Percentiles rank a stretch among this genome's conserved stretches.
phyloP scores from a whole-genome alignment of 164 flowering plant species.

The Macadamia tetraphylla region DNA sequence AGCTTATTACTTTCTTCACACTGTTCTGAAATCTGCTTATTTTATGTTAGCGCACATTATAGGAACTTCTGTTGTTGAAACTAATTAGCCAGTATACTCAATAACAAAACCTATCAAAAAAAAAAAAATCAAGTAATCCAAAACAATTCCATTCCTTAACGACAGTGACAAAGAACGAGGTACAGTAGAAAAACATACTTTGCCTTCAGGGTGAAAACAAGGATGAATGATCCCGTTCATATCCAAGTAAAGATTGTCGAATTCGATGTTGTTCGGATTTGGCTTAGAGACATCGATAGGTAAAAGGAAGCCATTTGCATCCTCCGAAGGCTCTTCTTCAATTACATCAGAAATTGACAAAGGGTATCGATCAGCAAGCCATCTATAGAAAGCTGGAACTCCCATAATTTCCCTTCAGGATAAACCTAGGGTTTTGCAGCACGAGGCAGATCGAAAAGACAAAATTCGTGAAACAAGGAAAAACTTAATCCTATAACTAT shows the following conservation, averaged over 20 bases:
- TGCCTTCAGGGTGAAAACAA: constrained; percentile 27
- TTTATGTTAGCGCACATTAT: too few relatives aligned
- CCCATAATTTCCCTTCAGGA: constrained; percentile 5
- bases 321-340: constrained; percentile 24
- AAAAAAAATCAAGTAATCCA: not conserved
- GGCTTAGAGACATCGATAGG: constrained; percentile 21
- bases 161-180: not conserved
- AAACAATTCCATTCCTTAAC: not conserved
- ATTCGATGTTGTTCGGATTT: constrained; percentile 26
- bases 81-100: too few relatives aligned
- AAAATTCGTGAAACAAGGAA: too few relatives aligned
- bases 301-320: constrained; percentile 9
- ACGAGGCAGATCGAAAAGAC: not conserved
- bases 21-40: too few relatives aligned
- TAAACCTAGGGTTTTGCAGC: not conserved
- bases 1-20: too few relatives aligned
- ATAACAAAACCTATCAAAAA: too few relatives aligned
- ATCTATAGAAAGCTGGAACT: constrained; percentile 21
- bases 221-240: constrained; percentile 29
- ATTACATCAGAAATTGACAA: constrained; percentile 12
- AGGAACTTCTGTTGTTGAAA: too few relatives aligned
- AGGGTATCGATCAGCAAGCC: constrained; percentile 20
- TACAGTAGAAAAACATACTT: not conserved
- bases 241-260: constrained; percentile 24
- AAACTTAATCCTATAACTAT: too few relatives aligned